These are phyloP conservation scores for Phialophora expanda DNA, from an alignment of 2,329 filamentous ascomycete genomes.

Conservation along the genomic window DNA sequence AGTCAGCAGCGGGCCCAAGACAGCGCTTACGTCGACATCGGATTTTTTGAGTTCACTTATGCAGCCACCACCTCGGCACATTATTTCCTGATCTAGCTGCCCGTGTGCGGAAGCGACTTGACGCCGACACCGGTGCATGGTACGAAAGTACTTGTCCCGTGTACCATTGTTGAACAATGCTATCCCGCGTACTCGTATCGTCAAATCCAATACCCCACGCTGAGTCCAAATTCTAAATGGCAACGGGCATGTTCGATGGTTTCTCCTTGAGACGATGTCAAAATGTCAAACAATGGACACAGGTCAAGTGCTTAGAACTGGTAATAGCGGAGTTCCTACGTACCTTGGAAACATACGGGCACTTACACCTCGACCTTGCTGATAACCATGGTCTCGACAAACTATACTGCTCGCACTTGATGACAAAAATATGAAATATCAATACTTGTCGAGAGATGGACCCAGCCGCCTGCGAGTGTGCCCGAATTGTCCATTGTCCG, in stretches of 20 bases:
- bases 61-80: background rate
- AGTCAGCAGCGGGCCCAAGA: background rate
- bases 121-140: background rate
- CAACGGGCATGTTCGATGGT: background rate
- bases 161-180: background rate
- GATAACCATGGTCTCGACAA: background rate
- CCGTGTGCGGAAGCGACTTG: constrained; percentile 1
- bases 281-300: background rate
- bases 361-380: background rate
- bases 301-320: background rate
- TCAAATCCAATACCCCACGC: background rate
- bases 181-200: background rate
- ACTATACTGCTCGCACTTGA: background rate
- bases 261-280: background rate
- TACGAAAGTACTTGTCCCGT: background rate
- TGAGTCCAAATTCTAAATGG: background rate
- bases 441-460: background rate
- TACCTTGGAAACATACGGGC: background rate
- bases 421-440: background rate
- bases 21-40: background rate
- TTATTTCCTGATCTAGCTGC: background rate
- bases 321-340: background rate
- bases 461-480: background rate
- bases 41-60: background rate
- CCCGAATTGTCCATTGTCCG: background rate